Evolutionary conservation across 73 alveolate species (phyloP).

Genomic region (Paramecium caudatum): DNA sequence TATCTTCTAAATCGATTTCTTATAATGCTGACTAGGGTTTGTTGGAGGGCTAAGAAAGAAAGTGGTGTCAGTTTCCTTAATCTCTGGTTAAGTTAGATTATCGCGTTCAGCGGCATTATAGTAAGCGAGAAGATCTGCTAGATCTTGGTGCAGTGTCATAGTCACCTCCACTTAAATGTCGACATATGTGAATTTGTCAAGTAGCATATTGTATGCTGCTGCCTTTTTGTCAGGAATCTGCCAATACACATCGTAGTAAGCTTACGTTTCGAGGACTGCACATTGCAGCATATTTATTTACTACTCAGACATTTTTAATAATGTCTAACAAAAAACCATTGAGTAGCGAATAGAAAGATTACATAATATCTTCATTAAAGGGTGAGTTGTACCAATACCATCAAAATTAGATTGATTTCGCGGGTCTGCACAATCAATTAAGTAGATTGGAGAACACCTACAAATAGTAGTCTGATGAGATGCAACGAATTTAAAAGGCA

Average conservation of each 20-base stretch:
- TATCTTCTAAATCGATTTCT: neutral
- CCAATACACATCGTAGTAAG: conserved; percentile 29
- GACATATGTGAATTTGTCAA: neutral
- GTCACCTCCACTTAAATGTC: neutral
- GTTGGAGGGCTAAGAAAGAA: neutral
- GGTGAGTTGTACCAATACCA: neutral
- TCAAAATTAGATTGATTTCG: neutral
- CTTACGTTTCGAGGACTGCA: conserved; percentile 20
- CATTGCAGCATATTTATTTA: conserved; percentile 28
- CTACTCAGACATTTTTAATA: conserved; percentile 35
- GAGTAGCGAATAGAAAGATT: neutral
- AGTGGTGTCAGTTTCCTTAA: neutral
- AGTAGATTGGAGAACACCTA: neutral
- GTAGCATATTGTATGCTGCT: conserved; percentile 38
- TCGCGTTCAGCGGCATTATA: too few relatives aligned
- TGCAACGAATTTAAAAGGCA: neutral
- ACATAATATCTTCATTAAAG: neutral
- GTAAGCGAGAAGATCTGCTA: too few relatives aligned
- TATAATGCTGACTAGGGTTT: conserved; percentile 13
- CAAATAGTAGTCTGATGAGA: neutral
- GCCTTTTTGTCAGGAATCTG: conserved; percentile 7
- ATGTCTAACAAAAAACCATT: conserved; percentile 36
- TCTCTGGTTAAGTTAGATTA: too few relatives aligned
- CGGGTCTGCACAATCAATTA: neutral
- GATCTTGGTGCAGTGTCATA: neutral